phyloP scores from a whole-genome alignment of 2,329 filamentous ascomycete genomes.

The Verticillium alfalfae region DNA sequence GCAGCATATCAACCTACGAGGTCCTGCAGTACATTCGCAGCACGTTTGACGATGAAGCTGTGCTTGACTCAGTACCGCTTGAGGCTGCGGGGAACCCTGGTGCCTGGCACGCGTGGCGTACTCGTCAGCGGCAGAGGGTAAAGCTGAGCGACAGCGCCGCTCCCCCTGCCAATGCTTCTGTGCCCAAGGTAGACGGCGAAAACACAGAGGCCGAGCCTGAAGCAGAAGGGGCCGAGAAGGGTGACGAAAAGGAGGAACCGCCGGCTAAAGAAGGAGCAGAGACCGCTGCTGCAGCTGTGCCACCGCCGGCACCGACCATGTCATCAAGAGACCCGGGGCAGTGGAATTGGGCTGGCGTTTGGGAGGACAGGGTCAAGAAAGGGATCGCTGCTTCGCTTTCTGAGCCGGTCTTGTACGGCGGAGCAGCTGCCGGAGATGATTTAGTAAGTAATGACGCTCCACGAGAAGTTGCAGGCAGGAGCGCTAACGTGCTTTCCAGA shows the following conservation, averaged over 20 bases:
- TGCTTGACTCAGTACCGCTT: conserved; percentile 74
- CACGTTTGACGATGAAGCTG: conserved; percentile 70
- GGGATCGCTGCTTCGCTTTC: conserved; percentile 72
- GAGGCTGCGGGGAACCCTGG: conserved; percentile 83
- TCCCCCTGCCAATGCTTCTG: background rate
- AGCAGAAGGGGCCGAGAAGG: background rate
- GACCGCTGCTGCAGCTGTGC: background rate
- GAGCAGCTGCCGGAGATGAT: conserved; percentile 36
- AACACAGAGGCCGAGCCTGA: background rate
- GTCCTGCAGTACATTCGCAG: conserved; percentile 77
- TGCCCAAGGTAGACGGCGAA: background rate
- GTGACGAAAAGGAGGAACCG: background rate
- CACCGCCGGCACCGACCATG: conserved; percentile 5
- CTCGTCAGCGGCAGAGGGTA: conserved; percentile 36
- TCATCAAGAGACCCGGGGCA: conserved; percentile 60
- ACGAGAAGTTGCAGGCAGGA: background rate
- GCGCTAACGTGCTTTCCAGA: conserved; percentile 31
- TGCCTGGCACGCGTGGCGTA: conserved; percentile 90
- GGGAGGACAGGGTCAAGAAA: conserved; percentile 82
- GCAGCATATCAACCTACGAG: conserved; percentile 43
- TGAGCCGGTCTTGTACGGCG: conserved; percentile 74
- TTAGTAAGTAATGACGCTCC: conserved; percentile 3
- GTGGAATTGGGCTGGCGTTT: conserved; percentile 98
- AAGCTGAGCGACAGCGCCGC: background rate
- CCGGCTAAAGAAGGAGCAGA: background rate